Conservation (phyloP, 73 alveolate species). For the Paramecium pentaurelia region DNA sequence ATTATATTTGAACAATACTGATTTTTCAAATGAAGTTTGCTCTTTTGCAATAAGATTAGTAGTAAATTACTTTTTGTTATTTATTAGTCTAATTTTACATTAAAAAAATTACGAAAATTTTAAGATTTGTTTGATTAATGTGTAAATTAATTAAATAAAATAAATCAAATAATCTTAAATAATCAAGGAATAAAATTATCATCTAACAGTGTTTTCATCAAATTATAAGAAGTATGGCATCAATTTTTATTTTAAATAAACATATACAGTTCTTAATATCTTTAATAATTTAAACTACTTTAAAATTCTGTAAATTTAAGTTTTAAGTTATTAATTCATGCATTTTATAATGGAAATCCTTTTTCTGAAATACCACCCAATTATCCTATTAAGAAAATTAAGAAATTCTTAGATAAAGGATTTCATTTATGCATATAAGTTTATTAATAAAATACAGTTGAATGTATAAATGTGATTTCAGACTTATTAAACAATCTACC, state of each 20-base stretch:
- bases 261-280: not conserved
- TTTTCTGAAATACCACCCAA: not conserved
- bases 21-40: not conserved
- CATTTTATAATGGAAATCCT: not conserved
- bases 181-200: not conserved
- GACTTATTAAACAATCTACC: not conserved
- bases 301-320: not conserved
- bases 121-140: not conserved
- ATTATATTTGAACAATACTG: not conserved
- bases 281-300: not conserved
- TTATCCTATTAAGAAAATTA: not conserved
- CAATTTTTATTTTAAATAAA: not conserved
- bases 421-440: not conserved
- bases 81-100: not conserved
- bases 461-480: not conserved
- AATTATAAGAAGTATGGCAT: constrained; percentile 27
- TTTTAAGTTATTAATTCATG: not conserved
- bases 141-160: not conserved
- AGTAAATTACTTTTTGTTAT: not conserved
- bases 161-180: not conserved
- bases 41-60: constrained; percentile 16
- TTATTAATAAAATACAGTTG: not conserved
- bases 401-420: not conserved
- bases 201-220: not conserved
- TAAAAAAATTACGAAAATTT: not conserved